These are phyloP conservation scores for Panaeolus cyanescens DNA, from an alignment of 768 basidiomycete species.

Conservation along the genomic window DNA sequence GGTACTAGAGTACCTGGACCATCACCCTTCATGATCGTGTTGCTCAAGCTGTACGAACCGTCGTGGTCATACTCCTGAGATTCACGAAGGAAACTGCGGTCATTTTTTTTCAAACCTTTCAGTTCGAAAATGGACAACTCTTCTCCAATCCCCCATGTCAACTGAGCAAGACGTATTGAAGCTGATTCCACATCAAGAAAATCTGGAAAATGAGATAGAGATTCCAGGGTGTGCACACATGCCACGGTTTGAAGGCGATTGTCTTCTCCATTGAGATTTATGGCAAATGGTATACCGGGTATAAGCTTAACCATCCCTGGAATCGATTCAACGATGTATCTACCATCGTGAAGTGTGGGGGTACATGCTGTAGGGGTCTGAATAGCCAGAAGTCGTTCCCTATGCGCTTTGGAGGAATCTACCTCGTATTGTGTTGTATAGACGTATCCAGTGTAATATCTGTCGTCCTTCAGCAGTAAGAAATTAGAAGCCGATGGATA, in stretches of 20 bases:
- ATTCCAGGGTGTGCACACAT: neutral
- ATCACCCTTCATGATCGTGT: neutral
- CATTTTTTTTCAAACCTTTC: neutral
- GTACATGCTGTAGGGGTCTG: no score
- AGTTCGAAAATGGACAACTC: neutral
- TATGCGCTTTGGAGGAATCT: no score
- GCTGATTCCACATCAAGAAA: neutral
- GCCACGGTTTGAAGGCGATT: neutral
- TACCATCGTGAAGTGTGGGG: no score
- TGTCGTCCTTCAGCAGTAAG: no score
- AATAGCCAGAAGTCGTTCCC: no score
- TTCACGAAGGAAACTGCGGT: neutral
- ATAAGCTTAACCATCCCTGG: constrained; percentile 1
- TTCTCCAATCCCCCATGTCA: neutral
- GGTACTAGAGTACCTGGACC: no score
- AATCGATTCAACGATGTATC: neutral
- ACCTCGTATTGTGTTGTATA: no score
- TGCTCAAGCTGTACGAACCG: neutral
- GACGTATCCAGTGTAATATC: no score
- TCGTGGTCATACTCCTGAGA: neutral
- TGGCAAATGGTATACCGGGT: neutral
- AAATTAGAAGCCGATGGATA: no score
- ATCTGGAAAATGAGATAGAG: neutral
- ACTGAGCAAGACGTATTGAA: neutral
- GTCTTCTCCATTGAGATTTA: neutral